phyloP scores from a whole-genome alignment of 23 red algal genomes.

The Gracilaria domingensis region DNA sequence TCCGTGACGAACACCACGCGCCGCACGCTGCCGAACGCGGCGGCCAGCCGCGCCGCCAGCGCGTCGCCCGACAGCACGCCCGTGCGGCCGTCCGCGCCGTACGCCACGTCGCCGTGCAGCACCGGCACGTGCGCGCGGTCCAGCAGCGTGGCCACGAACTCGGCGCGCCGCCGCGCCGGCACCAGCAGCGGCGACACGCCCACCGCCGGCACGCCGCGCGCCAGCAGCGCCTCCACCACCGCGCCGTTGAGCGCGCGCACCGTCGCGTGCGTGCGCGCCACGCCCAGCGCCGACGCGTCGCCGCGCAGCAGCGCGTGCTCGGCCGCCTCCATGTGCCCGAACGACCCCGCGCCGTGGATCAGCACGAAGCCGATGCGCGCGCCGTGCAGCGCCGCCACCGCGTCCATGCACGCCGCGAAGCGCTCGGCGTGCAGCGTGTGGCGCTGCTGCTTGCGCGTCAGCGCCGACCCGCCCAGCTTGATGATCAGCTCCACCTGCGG shows the following conservation, averaged over 20 bases:
- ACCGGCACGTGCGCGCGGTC: conserved; percentile 43
- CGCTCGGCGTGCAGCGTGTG: background rate
- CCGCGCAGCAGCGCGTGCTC: background rate
- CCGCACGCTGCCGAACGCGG: background rate
- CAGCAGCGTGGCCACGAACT: conserved; percentile 49
- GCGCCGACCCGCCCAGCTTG: conserved; percentile 49
- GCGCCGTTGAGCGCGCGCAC: background rate
- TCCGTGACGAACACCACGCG: too few relatives aligned
- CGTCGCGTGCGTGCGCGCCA: conserved; percentile 29
- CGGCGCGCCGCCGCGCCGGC: background rate
- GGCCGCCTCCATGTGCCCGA: conserved; percentile 44
- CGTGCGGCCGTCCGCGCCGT: conserved; percentile 44
- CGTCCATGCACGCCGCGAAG: background rate
- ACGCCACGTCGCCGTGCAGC: conserved; percentile 39
- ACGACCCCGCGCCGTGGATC: conserved; percentile 41
- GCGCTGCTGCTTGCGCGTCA: conserved; percentile 25
- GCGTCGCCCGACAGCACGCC: conserved; percentile 32
- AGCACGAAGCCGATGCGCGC: conserved; percentile 28
- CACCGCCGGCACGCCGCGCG: conserved; percentile 4
- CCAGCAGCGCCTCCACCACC: conserved; percentile 27
- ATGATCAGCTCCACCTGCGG: conserved; percentile 42
- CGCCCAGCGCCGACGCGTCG: background rate
- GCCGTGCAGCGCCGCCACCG: background rate
- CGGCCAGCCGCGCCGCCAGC: conserved; percentile 3
- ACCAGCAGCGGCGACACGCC: conserved; percentile 53